Evolutionary conservation across 768 basidiomycete species (phyloP).

Genomic region (Gloeophyllum trabeum): DNA sequence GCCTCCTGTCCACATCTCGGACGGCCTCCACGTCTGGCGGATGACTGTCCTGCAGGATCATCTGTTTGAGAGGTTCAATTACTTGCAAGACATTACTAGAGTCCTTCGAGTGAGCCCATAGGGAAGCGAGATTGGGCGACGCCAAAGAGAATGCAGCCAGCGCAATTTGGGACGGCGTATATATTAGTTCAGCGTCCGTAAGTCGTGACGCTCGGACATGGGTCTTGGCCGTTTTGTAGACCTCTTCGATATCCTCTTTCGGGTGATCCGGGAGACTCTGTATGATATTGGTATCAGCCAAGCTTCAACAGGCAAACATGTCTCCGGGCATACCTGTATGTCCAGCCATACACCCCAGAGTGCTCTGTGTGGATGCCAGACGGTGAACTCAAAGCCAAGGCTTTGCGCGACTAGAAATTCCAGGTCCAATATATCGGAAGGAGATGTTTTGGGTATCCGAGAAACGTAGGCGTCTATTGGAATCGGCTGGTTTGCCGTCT

Average conservation of each 20-base stretch:
- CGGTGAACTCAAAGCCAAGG: slow-evolving; percentile 86
- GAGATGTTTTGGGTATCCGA: slow-evolving; percentile 70
- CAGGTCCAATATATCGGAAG: slow-evolving; percentile 82
- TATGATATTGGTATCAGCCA: slow-evolving; percentile 8
- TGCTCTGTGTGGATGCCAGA: slow-evolving; percentile 86
- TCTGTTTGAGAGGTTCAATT: slow-evolving; percentile 38
- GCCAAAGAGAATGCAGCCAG: slow-evolving; percentile 66
- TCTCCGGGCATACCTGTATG: slow-evolving; percentile 49
- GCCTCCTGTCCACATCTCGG: slow-evolving; percentile 77
- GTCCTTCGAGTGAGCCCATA: slow-evolving; percentile 46
- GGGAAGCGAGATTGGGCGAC: slow-evolving; percentile 42
- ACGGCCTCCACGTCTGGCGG: slow-evolving; percentile 76
- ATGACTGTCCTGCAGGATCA: slow-evolving; percentile 43
- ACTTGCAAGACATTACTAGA: slow-evolving; percentile 24
- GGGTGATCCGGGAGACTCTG: slow-evolving; percentile 50
- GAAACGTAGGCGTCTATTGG: slow-evolving; percentile 77
- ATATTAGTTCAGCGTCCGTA: slow-evolving; percentile 87
- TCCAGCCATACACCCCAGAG: slow-evolving; percentile 86
- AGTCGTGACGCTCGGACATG: slow-evolving; percentile 73
- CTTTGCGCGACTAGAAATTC: slow-evolving; percentile 96
- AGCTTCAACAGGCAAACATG: no score
- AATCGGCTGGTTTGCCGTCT: slow-evolving; percentile 94
- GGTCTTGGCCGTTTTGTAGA: slow-evolving; percentile 56
- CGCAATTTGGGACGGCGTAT: slow-evolving; percentile 89
- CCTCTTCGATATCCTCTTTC: slow-evolving; percentile 33